phyloP scores from a whole-genome alignment of 2,329 filamentous ascomycete species.

The Dichotomopilus funicola region DNA sequence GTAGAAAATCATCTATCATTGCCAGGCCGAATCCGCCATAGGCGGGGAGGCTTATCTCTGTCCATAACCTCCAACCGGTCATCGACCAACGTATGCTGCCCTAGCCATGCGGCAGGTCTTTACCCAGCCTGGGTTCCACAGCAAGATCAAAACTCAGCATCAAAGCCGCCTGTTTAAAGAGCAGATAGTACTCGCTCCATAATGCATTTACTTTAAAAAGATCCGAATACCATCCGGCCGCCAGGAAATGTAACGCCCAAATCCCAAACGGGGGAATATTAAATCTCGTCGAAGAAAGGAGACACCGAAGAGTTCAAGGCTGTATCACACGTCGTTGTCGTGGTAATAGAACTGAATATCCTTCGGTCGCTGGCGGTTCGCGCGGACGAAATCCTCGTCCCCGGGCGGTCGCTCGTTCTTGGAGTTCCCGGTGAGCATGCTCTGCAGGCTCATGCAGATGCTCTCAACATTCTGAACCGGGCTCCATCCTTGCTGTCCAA shows the following conservation, averaged over 20 bases:
- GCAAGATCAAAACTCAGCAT: slow-evolving; percentile 1
- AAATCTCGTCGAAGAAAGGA: neutral
- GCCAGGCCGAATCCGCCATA: too few species aligned
- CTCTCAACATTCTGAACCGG: slow-evolving; percentile 96
- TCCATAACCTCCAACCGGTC: too few species aligned
- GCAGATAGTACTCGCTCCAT: slow-evolving; percentile 8
- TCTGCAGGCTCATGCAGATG: slow-evolving; percentile 94
- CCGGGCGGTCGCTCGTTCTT: slow-evolving; percentile 87
- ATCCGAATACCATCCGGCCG: slow-evolving; percentile 4
- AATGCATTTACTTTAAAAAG: slow-evolving; percentile 4
- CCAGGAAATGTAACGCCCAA: slow-evolving; percentile 19
- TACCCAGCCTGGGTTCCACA: neutral
- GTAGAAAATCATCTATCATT: too few species aligned
- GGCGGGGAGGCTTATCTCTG: too few species aligned
- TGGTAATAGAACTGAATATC: slow-evolving; percentile 95
- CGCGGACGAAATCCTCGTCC: slow-evolving; percentile 80
- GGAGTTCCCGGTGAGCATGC: slow-evolving; percentile 93
- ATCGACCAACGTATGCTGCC: too few species aligned
- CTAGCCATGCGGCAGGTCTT: neutral
- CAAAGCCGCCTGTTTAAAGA: neutral
- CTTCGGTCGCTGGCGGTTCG: slow-evolving; percentile 70
- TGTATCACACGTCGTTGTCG: slow-evolving; percentile 64
- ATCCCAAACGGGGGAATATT: slow-evolving; percentile 3
- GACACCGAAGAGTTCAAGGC: neutral
- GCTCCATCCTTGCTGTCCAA: slow-evolving; percentile 84